phyloP scores from a whole-genome alignment of 768 basidiomycete species.

The Lenzites betulinus region DNA sequence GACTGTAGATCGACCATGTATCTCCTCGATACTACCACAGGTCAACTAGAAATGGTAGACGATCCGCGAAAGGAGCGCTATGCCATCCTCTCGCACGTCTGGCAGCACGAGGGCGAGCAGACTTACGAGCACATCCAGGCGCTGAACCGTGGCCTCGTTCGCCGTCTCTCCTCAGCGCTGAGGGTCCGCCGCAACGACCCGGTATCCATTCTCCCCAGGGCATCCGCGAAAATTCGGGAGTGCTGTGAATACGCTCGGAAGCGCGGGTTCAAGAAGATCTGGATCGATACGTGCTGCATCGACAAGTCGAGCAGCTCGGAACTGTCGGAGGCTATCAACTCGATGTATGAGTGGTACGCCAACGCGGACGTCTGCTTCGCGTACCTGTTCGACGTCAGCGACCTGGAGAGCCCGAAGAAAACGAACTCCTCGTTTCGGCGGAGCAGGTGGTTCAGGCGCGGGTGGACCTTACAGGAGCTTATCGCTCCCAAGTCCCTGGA shows the following conservation, averaged over 20 bases:
- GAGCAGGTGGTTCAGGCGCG: neutral
- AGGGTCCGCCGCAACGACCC: neutral
- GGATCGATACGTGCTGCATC: slow-evolving; percentile 2
- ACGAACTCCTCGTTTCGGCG: neutral
- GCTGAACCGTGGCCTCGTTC: neutral
- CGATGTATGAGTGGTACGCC: neutral
- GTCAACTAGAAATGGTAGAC: neutral
- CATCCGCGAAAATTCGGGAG: neutral
- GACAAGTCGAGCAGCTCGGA: neutral
- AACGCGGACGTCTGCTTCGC: neutral
- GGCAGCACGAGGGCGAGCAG: neutral
- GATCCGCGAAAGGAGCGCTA: neutral
- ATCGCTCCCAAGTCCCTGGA: neutral
- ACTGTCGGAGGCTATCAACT: neutral
- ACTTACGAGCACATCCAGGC: neutral
- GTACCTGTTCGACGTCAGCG: neutral
- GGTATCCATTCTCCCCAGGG: neutral
- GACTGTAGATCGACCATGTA: neutral
- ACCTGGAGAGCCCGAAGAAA: neutral
- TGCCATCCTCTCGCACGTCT: slow-evolving; percentile 4
- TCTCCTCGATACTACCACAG: neutral
- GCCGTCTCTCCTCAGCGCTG: neutral
- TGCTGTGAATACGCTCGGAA: neutral
- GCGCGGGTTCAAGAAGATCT: neutral
- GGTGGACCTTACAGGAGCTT: neutral